Evolutionary conservation across 768 basidiomycete species (phyloP), one percentile per base, ranked within the genome.

Genomic region (Mycena maculata): DNA sequence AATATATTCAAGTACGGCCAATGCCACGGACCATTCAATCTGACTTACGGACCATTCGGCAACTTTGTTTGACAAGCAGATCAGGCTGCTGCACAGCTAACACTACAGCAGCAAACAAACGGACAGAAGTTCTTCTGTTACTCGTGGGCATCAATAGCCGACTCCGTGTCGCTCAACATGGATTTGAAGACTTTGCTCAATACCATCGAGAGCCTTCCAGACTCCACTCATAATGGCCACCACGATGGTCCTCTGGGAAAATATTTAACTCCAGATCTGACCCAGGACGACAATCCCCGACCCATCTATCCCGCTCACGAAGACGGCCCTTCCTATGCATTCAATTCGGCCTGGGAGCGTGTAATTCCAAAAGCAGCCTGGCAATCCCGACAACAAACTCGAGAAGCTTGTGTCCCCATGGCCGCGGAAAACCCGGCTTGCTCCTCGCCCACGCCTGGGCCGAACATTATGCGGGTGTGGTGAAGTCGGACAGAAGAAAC

Each of bases 361-460:
- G 57, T 58, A n/a, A 11, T 66, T 66, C 41, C 48, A 59, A 13
- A 60, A 47, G 39, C 27, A 4, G 25, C 56, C 56, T 25, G 44
- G 50, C 18, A 49, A 50, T n/a, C 38, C 56, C 18, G 22, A 10
- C 27, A 36, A 54, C 30, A 56, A 49, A 23, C 41, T 58, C 47
- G 20, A 39, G 22, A 31, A 36, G 15, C 56, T 59, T 6, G 44
- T 66, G 28, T 44, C 39, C n/a, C 44, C 30, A 47, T 25, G 57
- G 57, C 41, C 64, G 49, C 31, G 56, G 64, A 13, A 49, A 45
- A 25, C 56, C 60, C 18, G 58, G 63, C 45, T 44, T 59, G 25
- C 50, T 65, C 38, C 33, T 65, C 12, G 63, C 63, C 4, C 30
- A 65, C 27, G 31, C 47, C 4, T 66, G 64, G 64, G 64, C 64